Percentiles rank a stretch among this genome's conserved stretches.
Evolutionary conservation across 257 asterid genomes (phyloP).

Genomic region (Schizonepeta tenuifolia): DNA sequence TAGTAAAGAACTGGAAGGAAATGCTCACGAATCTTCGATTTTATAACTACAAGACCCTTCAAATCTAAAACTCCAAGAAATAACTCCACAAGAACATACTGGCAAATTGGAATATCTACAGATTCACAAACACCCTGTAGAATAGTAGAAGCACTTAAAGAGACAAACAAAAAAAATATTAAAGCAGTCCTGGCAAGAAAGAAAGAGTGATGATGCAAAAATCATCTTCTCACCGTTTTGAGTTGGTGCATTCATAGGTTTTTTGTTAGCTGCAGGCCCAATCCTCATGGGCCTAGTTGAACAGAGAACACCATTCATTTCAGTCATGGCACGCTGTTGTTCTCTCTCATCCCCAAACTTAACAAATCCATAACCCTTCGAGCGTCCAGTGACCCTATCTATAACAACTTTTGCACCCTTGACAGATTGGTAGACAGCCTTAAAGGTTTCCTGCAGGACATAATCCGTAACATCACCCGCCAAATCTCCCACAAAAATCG

Average conservation of each 20-base stretch:
- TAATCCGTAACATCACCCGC: slow-evolving; percentile 88
- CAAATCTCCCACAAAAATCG: slow-evolving; percentile 88
- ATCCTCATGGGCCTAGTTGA: slow-evolving; percentile 87
- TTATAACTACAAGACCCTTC: slow-evolving; percentile 47
- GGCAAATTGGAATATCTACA: slow-evolving; percentile 34
- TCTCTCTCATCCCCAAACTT: slow-evolving; percentile 85
- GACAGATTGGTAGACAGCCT: slow-evolving; percentile 61
- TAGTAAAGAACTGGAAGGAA: slow-evolving; percentile 65
- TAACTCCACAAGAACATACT: slow-evolving; percentile 42
- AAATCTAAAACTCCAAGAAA: slow-evolving; percentile 47
- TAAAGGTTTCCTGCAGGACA: slow-evolving; percentile 69
- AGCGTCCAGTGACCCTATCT: slow-evolving; percentile 79
- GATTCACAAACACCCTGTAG: slow-evolving; percentile 35
- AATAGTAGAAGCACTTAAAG: slow-evolving; percentile 3
- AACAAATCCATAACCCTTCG: slow-evolving; percentile 91
- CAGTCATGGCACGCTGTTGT: slow-evolving; percentile 79
- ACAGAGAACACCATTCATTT: slow-evolving; percentile 83
- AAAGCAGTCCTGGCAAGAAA: slow-evolving; percentile 18
- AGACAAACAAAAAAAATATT: slow-evolving; percentile 8
- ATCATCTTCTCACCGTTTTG: slow-evolving; percentile 57
- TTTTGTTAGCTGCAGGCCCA: slow-evolving; percentile 88
- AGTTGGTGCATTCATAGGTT: slow-evolving; percentile 51
- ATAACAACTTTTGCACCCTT: slow-evolving; percentile 87
- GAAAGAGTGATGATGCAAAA: slow-evolving; percentile 8
- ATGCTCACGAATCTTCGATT: slow-evolving; percentile 54